Conservation (phyloP, 2,329 filamentous ascomycete genomes). For the Knufia fluminis region DNA sequence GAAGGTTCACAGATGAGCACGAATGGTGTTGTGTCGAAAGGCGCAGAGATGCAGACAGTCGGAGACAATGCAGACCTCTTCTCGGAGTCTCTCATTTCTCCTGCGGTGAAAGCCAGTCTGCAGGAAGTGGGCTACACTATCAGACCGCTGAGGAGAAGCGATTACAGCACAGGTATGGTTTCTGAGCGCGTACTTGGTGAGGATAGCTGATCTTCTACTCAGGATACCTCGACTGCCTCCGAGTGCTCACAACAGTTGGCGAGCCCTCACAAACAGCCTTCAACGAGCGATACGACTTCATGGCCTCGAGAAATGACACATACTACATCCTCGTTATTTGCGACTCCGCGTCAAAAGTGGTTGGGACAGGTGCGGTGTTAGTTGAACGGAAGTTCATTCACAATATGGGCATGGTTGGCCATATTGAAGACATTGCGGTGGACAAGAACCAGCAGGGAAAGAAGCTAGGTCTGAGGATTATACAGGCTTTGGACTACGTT, state of each 20-base stretch:
- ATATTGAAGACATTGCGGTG: slow-evolving; percentile 97
- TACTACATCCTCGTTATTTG: slow-evolving; percentile 86
- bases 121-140: slow-evolving; percentile 68
- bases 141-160: slow-evolving; percentile 66
- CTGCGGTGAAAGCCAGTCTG: slow-evolving; percentile 60
- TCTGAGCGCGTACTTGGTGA: background rate
- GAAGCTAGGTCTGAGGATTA: slow-evolving; percentile 85
- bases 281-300: slow-evolving; percentile 72
- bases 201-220: background rate
- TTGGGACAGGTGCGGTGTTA: slow-evolving; percentile 83
- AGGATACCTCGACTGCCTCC: slow-evolving; percentile 79
- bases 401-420: slow-evolving; percentile 58
- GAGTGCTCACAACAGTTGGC: slow-evolving; percentile 86
- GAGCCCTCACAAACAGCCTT: slow-evolving; percentile 70
- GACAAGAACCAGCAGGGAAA: slow-evolving; percentile 94
- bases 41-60: background rate
- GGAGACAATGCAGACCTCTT: slow-evolving; percentile 55
- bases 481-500: slow-evolving; percentile 84
- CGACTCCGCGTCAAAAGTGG: slow-evolving; percentile 60
- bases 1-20: slow-evolving; percentile 13
- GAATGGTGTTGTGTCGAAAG: slow-evolving; percentile 7
- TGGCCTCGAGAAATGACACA: slow-evolving; percentile 60
- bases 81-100: slow-evolving; percentile 65
- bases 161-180: slow-evolving; percentile 54
- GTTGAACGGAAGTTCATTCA: slow-evolving; percentile 72